A percentile compares a stretch with the other conserved stretches of the same genome.
phyloP scores from a whole-genome alignment of 371 early-diverging fungal species.

The Massospora cicadina region DNA sequence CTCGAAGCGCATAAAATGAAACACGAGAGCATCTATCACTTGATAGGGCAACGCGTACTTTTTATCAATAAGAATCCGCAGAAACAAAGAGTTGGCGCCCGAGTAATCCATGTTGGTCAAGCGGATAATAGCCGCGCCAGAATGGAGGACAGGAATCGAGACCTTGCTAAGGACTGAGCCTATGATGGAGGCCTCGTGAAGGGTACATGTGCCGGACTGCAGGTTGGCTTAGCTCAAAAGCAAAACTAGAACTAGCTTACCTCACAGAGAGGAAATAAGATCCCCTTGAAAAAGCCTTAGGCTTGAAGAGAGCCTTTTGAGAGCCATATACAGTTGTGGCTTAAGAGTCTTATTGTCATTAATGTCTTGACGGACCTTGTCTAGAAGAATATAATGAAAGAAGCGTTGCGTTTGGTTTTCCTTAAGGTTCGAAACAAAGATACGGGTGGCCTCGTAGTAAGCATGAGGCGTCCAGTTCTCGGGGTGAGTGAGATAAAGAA shows the following conservation, averaged over 20 bases:
- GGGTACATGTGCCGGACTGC: constrained; percentile 69
- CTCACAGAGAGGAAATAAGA: constrained; percentile 91
- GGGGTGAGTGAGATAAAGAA: constrained; percentile 78
- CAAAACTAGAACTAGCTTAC: constrained; percentile 13
- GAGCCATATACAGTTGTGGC: constrained; percentile 85
- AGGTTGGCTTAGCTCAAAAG: constrained; percentile 1
- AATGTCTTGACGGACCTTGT: constrained; percentile 87
- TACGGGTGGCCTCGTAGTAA: constrained; percentile 83
- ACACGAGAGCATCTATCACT: constrained; percentile 85
- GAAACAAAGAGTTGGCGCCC: constrained; percentile 81
- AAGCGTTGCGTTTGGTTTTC: constrained; percentile 81
- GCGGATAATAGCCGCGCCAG: constrained; percentile 80
- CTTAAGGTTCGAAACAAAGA: constrained; percentile 90
- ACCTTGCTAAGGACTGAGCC: constrained; percentile 81
- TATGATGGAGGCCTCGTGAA: constrained; percentile 91
- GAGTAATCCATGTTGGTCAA: constrained; percentile 95
- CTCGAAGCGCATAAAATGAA: constrained; percentile 83
- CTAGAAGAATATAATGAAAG: constrained; percentile 66
- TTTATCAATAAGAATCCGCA: constrained; percentile 89
- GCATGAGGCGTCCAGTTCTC: constrained; percentile 93
- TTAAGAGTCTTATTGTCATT: constrained; percentile 85
- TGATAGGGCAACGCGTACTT: constrained; percentile 95
- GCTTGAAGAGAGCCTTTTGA: constrained; percentile 95
- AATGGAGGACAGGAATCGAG: constrained; percentile 87
- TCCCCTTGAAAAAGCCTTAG: constrained; percentile 96